Conservation (phyloP, 768 basidiomycete species). For the Naganishia antarctica region DNA sequence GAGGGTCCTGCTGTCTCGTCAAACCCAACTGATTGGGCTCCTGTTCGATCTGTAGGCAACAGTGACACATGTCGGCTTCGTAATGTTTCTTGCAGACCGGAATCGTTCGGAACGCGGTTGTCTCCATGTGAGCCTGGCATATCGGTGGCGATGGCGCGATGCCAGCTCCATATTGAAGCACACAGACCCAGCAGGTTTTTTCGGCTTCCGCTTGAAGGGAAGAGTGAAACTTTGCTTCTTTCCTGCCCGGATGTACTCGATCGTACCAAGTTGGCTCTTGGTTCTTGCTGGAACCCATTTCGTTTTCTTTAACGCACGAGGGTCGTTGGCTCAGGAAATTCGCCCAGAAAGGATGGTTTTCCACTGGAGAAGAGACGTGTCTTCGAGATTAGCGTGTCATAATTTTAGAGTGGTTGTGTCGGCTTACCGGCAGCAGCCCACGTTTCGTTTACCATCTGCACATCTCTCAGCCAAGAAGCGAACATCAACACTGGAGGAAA, state of each 20-base stretch:
- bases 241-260: slow-evolving; percentile 8
- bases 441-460: slow-evolving; percentile 4
- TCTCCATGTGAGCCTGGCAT: not conserved
- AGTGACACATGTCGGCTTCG: slow-evolving; percentile 5
- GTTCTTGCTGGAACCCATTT: slow-evolving; percentile 9
- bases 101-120: not conserved
- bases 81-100: slow-evolving; percentile 13
- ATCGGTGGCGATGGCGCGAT: not conserved
- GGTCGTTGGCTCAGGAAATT: not conserved
- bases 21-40: not conserved
- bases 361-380: not conserved
- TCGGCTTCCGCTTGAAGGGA: slow-evolving; percentile 14
- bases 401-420: not conserved
- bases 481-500: not conserved
- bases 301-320: not conserved
- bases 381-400: not conserved
- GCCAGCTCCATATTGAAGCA: not conserved
- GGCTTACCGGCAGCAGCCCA: slow-evolving; percentile 9
- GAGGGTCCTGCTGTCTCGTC: not conserved
- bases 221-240: slow-evolving; percentile 9
- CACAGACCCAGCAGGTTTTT: slow-evolving; percentile 13
- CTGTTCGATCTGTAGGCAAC: not conserved
- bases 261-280: slow-evolving; percentile 7
- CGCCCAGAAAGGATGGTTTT: slow-evolving; percentile 14
- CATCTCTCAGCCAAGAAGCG: slow-evolving; percentile 15